A percentile compares a stretch with the other conserved stretches of the same genome.
Evolutionary conservation across 768 basidiomycete species (phyloP).

Genomic region (Mycena latifolia): DNA sequence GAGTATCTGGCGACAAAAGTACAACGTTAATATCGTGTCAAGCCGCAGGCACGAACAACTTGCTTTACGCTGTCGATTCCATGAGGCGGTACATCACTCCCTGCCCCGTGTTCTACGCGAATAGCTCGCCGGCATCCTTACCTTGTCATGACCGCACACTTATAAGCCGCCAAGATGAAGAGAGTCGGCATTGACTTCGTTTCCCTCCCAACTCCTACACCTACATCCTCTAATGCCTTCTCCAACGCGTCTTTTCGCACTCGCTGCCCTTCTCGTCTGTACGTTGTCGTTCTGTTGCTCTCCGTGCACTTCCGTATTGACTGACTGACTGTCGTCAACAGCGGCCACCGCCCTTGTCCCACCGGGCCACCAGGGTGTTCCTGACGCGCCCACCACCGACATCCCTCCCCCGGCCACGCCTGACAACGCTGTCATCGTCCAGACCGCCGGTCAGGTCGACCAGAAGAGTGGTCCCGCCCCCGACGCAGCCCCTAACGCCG

Average conservation of each 20-base stretch:
- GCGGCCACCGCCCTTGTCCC: constrained; percentile 41
- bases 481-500: constrained; percentile 26
- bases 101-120: constrained; percentile 11
- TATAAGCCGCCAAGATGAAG: constrained; percentile 11
- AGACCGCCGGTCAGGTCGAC: constrained; percentile 28
- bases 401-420: constrained; percentile 31
- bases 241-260: constrained; percentile 27
- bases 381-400: constrained; percentile 30
- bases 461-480: constrained; percentile 29
- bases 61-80: constrained; percentile 14
- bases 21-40: constrained; percentile 28
- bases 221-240: constrained; percentile 32
- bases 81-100: neutral
- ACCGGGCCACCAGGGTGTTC: constrained; percentile 41
- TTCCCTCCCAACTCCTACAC: neutral
- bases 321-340: constrained; percentile 15
- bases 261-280: constrained; percentile 29
- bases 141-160: neutral
- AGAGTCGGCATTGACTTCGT: constrained; percentile 2
- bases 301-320: neutral
- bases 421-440: constrained; percentile 28
- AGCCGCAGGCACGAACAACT: constrained; percentile 32
- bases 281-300: neutral
- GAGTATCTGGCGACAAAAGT: constrained; percentile 10
- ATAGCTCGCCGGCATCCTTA: neutral